A percentile compares a stretch with the other conserved stretches of the same genome.
phyloP scores from a whole-genome alignment of 2,329 filamentous ascomycete genomes.

The Alternaria postmessia region DNA sequence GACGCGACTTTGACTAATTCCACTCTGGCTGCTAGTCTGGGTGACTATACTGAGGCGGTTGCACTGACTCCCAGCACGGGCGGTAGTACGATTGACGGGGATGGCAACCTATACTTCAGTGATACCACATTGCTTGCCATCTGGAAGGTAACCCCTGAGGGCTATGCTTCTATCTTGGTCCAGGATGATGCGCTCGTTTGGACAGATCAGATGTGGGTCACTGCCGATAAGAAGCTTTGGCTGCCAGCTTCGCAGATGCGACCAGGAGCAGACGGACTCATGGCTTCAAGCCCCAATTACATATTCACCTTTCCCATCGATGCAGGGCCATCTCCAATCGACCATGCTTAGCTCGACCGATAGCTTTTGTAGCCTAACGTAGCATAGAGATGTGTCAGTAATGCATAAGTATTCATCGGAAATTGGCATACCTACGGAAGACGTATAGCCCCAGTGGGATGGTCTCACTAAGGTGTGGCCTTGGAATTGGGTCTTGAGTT shows the following conservation, averaged over 20 bases:
- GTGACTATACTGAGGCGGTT: not conserved
- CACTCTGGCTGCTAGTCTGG: not conserved
- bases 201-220: not conserved
- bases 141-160: not conserved
- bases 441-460: not conserved
- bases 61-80: not conserved
- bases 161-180: not conserved
- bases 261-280: not conserved
- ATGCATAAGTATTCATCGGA: not conserved
- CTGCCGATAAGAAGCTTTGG: not conserved
- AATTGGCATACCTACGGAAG: not conserved
- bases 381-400: not conserved
- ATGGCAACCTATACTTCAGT: not conserved
- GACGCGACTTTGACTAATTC: not conserved
- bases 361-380: not conserved
- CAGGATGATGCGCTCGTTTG: not conserved
- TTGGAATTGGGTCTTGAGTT: not conserved
- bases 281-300: not conserved
- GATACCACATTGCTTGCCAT: not conserved
- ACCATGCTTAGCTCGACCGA: not conserved
- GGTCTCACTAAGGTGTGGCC: not conserved
- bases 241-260: not conserved
- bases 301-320: not conserved
- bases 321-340: not conserved
- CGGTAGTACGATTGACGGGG: not conserved